phyloP scores from a whole-genome alignment of 257 asterid species.

The Solanum acaule region DNA sequence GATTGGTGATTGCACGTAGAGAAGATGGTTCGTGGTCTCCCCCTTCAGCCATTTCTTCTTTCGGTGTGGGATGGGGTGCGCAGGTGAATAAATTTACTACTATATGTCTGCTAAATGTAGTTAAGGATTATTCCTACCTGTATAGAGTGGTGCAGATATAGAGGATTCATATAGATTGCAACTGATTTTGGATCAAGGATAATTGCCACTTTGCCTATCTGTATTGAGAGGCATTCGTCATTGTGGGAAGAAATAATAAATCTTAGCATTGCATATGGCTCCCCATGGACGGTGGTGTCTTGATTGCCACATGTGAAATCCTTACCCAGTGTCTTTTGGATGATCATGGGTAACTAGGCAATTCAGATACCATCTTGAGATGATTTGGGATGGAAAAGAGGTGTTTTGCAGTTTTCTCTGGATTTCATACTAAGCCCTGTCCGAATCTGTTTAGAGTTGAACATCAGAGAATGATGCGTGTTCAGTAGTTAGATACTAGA shows the following conservation, averaged over 20 bases:
- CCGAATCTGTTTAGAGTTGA: background rate
- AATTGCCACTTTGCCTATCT: background rate
- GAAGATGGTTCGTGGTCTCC: slow-evolving; percentile 99
- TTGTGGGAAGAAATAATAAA: background rate
- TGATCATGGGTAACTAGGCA: background rate
- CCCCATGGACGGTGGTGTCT: background rate
- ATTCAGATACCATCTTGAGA: background rate
- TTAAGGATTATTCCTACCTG: background rate
- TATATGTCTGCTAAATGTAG: background rate
- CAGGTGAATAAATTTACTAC: slow-evolving; percentile 44
- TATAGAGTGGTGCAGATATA: background rate
- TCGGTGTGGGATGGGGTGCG: slow-evolving; percentile 98
- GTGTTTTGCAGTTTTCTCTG: background rate
- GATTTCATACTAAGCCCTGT: background rate
- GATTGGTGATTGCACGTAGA: slow-evolving; percentile 78
- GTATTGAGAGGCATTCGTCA: background rate
- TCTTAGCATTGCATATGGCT: background rate
- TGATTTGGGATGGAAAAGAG: background rate
- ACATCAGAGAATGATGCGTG: background rate
- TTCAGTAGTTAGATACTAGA: background rate
- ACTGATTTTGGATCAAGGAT: background rate
- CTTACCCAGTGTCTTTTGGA: background rate
- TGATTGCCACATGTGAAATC: background rate
- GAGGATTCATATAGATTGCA: background rate
- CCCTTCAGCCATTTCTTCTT: slow-evolving; percentile 90